Base-by-base conservation (phyloP, 441 rosid genomes). In the Bocquillonia castaneifolia region DNA sequence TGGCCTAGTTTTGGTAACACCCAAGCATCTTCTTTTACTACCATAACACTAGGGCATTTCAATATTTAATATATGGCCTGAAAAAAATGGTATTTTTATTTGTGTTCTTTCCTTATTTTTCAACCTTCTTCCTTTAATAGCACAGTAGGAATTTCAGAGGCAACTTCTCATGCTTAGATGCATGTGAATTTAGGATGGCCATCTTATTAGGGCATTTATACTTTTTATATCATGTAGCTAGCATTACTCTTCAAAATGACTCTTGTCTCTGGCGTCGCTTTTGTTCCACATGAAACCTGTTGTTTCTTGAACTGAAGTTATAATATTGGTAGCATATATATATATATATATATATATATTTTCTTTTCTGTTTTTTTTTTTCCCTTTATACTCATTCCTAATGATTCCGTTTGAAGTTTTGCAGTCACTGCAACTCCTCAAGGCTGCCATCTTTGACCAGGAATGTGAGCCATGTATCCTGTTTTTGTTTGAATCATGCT, bases 401-500 rank as follows among this genome's bases (percentile, higher is more conserved):
- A 76, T 65, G 34, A 17, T 37, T 56, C 52, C 10, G 3, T 65
- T 55, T 54, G 12, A 65, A 17, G 5, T 58, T 63, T 71, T 82
- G 72, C 87, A 93, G 98, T 93, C 95, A 48, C 76, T 93, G 76
- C 89, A 89, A 80, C 85, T 89, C 70, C 84, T 89, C 26, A 91
- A 85, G 84, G 83, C 72, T 25, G 92, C 95, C 59, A 84, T 88
- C 63, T 91, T 83, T 82, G 91, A 84, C 69, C 71, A 79, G 76
- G 95, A 91, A 79, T 93, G 95, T 72, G 97, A 90, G 72, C 83
- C 88, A 37, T 74, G 99, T 93, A 91, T 91, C 99, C 84, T 81
- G 59, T 31, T 48, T 23, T 45, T 68, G 6, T 36, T 63, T 57
- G 57, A 45, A 12, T 12, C 14, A 37, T 26, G 3, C 40, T 61